Evolutionary conservation across 2,329 filamentous ascomycete species (phyloP).

Genomic region (Diaporthe ampelina): DNA sequence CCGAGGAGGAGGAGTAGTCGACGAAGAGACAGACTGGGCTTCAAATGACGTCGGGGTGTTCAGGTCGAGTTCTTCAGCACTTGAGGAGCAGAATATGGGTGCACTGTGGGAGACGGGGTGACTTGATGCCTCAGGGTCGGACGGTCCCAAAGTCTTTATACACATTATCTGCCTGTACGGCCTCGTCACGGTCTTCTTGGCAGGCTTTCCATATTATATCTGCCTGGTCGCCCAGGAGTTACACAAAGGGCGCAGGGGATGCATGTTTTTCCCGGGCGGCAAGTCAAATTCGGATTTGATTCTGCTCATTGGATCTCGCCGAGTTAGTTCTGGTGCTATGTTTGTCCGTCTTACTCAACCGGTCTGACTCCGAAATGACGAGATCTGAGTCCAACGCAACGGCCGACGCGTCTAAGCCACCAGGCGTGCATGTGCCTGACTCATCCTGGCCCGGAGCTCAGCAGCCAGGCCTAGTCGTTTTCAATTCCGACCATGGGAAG

Average conservation of each 20-base stretch:
- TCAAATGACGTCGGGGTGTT: not conserved
- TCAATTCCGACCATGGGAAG: not conserved
- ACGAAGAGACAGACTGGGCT: not conserved
- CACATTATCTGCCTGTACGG: not conserved
- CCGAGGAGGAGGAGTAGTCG: not conserved
- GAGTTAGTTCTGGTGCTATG: constrained; percentile 19
- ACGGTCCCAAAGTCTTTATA: constrained; percentile 11
- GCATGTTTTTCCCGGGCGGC: not conserved
- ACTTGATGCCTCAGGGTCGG: constrained; percentile 25
- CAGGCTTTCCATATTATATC: constrained; percentile 3
- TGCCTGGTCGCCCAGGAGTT: not conserved
- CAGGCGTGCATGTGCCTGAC: not conserved
- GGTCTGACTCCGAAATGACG: constrained; percentile 9
- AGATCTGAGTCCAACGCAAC: constrained; percentile 17
- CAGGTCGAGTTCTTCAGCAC: not conserved
- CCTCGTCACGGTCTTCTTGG: constrained; percentile 19
- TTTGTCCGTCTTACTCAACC: constrained; percentile 32
- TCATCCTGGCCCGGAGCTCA: constrained; percentile 11
- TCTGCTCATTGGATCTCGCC: constrained; percentile 6
- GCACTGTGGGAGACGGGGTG: not conserved
- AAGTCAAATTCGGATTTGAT: not conserved
- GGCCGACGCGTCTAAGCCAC: not conserved
- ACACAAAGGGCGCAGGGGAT: constrained; percentile 11
- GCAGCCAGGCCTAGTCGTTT: not conserved
- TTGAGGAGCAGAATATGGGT: not conserved